Evolutionary conservation across 2,329 filamentous ascomycete species (phyloP), one percentile per base, ranked within the genome.

Genomic region (Ophiobolus disseminans): DNA sequence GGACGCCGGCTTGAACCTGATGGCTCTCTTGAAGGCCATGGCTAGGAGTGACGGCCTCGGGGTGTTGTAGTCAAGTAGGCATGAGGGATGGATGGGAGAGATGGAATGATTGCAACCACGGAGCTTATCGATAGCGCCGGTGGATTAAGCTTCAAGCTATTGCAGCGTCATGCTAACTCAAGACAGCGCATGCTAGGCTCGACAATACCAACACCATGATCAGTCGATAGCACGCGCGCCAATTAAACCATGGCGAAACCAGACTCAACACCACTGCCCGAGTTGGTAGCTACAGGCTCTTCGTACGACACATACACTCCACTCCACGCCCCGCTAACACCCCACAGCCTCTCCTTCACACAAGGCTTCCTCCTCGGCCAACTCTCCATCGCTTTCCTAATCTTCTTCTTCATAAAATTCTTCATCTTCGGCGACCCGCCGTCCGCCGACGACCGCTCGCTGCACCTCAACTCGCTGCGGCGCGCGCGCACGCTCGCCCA

Each of bases 371-470:
- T 99, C 39, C 81, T 97, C 23, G 94, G 94, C 40, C 94, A 99
- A 74, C 81, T 99, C 41, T 96, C 91, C 2, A 89, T 99, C 36
- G 90, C 96, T 11, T 78, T 97, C 19, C 82, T 99, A 30, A 85
- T 99, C 53, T 92, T 91, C 57, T 90, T 89, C 60, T 97, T 99
- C 76, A 97, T 99, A 75, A 96, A 96, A 73, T 99, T 97, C 84
- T 99, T 99, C 83, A 97, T 99, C 69, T 97, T 99, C 70, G 94
- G 94, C 63, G 94, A 97, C 69, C 86, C 91, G 4, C 91, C 91
- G 1, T 91, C 89, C 1, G 82, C 91, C 53, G 91, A 96, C 56
- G 86, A 88, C 45, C 90, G 88, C 16, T 90, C 91, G 10, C 82
- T 90, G 6, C 78, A 88, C 34, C 85, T 89, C 58, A 90, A 89